Evolutionary conservation across 148 eudicot species (phyloP).

Genomic region (Cornus suecica): DNA sequence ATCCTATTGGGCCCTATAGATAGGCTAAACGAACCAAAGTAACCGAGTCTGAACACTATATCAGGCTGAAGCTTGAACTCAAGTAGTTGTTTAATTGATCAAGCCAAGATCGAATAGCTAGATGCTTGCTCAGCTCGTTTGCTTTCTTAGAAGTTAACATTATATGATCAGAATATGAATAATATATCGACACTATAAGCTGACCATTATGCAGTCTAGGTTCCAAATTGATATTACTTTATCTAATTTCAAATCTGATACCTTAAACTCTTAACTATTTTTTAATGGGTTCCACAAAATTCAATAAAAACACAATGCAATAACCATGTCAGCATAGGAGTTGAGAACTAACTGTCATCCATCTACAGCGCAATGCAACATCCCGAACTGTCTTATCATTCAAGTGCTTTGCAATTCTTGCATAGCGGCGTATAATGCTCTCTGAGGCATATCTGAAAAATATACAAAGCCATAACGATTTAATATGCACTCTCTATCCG

Average conservation of each 20-base stretch:
- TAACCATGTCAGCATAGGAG: not conserved
- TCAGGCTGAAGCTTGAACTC: too few species aligned
- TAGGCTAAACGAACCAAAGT: too few species aligned
- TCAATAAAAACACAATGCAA: not conserved
- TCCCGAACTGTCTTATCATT: slow-evolving; percentile 72
- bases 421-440: slow-evolving; percentile 45
- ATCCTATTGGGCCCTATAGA: too few species aligned
- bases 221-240: not conserved
- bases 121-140: too few species aligned
- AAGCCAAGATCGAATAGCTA: too few species aligned
- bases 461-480: not conserved
- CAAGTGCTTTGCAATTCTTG: slow-evolving; percentile 66
- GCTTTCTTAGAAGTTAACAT: too few species aligned
- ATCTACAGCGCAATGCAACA: slow-evolving; percentile 71
- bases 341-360: slow-evolving; percentile 63
- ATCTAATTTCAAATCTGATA: not conserved
- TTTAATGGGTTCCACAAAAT: not conserved
- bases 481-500: not conserved
- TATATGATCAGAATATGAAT: not conserved
- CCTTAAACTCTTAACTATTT: not conserved
- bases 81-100: too few species aligned
- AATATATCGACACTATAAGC: not conserved
- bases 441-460: slow-evolving; percentile 61
- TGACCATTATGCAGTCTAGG: not conserved
- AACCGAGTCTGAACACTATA: too few species aligned